These are phyloP conservation scores for Penicillium coffeae DNA, from an alignment of 495 filamentous ascomycete genomes.

Conservation along the genomic window DNA sequence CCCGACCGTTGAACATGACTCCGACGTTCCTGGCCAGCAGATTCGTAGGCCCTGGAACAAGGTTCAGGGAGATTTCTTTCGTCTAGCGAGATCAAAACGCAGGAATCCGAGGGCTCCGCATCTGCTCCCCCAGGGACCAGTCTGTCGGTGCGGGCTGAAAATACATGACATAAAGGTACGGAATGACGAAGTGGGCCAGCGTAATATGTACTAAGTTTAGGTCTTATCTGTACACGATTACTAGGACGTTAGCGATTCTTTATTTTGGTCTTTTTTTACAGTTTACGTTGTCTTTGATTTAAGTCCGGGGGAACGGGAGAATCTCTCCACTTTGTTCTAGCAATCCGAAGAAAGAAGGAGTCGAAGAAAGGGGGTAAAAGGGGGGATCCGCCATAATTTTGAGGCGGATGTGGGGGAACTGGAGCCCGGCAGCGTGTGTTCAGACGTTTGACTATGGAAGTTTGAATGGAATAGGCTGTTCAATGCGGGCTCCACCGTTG, in stretches of 20 bases:
- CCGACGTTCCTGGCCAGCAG: too few relatives aligned
- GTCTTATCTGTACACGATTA: too few relatives aligned
- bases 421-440: conserved; percentile 14
- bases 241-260: too few relatives aligned
- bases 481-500: conserved; percentile 12
- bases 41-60: too few relatives aligned
- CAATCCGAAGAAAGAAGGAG: not conserved
- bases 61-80: conserved; percentile 11
- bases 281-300: not conserved
- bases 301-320: not conserved
- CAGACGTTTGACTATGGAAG: conserved; percentile 18
- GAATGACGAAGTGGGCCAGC: conserved; percentile 19
- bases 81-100: conserved; percentile 27
- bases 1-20: conserved; percentile 12
- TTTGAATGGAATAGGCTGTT: conserved; percentile 24
- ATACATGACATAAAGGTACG: conserved; percentile 14
- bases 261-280: not conserved
- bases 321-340: not conserved
- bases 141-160: conserved; percentile 22
- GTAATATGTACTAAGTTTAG: conserved; percentile 1
- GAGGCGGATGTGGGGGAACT: conserved; percentile 23
- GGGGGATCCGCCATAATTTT: not conserved
- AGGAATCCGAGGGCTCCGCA: conserved; percentile 29
- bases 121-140: conserved; percentile 27
- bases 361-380: conserved; percentile 1